Base-by-base conservation (phyloP, 2,329 filamentous ascomycete genomes). In the Talaromyces sp. region DNA sequence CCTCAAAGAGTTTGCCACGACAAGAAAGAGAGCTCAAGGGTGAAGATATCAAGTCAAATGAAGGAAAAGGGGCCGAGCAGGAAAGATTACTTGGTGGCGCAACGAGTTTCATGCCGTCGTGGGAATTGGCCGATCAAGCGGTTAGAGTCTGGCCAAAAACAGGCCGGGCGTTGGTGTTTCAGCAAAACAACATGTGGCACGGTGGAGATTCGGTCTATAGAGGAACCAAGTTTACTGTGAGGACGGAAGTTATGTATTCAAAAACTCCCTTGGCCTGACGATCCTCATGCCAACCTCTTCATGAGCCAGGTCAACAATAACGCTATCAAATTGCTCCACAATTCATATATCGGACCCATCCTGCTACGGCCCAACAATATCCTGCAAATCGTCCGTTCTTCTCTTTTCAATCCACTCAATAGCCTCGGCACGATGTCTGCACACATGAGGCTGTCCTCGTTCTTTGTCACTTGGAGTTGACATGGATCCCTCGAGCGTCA, bases 131-230 rank as follows among this genome's bases (percentile, higher is more conserved):
- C 8, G 68, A 74, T 18, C 68, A 79, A 5, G 75, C 63, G 9
- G 62, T 76, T 33, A 67, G 83, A 62, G 76, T 85, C 0, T 75
- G 75, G 61, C 83, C 84, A 0, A 82, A 80, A 66, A 73, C 73
- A 2, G 84, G 84, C 0, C 77, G 82, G 1, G 76, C 84, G 21
- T 72, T 86, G 46, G 71, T 86, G 3, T 86, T 86, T 65, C 84
- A 86, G 72, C 84, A 86, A 64, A 75, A 77, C 5, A 67, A 74
- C 50, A 69, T 86, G 59, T 67, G 84, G 52, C 84, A 86, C 70
- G 77, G 78, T 14, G 84, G 84, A 1, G 83, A 84, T 64, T 80
- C 85, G 67, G 83, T 86, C 4, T 67, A 80, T 60, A 72, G 73
- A 12, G 84, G 84, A 0, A 77, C 77, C 0, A 86, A 86, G 69